Conservation (phyloP, 371 early-diverging fungal genomes). For the Dichotomocladium elegans region DNA sequence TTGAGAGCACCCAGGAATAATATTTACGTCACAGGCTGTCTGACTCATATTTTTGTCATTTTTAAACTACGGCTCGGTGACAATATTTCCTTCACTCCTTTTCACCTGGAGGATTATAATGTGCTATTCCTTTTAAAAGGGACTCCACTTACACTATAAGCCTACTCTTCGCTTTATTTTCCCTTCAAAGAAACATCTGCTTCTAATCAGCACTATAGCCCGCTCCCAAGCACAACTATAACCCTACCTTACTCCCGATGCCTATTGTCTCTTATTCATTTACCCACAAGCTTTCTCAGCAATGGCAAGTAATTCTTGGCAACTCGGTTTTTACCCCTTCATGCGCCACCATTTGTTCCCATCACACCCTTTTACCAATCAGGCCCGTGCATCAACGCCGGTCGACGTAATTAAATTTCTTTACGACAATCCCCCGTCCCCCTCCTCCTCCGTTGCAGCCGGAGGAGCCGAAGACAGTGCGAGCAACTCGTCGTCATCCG, state of each 20-base stretch:
- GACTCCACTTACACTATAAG: background rate
- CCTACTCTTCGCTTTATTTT: background rate
- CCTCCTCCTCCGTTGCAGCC: too few relatives aligned
- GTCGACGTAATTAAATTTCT: background rate
- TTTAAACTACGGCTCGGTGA: too few relatives aligned
- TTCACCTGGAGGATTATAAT: too few relatives aligned
- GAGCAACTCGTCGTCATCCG: slow-evolving; percentile 6
- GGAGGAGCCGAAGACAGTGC: slow-evolving; percentile 6
- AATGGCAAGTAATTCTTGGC: slow-evolving; percentile 8
- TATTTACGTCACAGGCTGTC: too few relatives aligned
- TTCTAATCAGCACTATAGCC: too few relatives aligned
- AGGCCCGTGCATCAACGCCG: background rate
- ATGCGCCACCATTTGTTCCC: background rate
- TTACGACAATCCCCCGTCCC: too few relatives aligned
- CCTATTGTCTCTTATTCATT: slow-evolving; percentile 1
- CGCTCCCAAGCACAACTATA: too few relatives aligned
- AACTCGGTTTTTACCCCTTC: background rate
- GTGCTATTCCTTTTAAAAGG: background rate
- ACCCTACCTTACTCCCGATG: slow-evolving; percentile 3
- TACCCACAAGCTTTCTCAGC: slow-evolving; percentile 1
- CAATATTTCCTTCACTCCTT: too few relatives aligned
- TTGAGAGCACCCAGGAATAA: too few relatives aligned
- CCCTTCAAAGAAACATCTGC: too few relatives aligned
- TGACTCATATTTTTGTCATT: too few relatives aligned
- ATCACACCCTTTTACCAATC: too few relatives aligned